Percentiles rank a stretch among this genome's conserved stretches.
phyloP scores from a whole-genome alignment of 2,329 filamentous ascomycete genomes.

The Endoconidiophora laricicola region DNA sequence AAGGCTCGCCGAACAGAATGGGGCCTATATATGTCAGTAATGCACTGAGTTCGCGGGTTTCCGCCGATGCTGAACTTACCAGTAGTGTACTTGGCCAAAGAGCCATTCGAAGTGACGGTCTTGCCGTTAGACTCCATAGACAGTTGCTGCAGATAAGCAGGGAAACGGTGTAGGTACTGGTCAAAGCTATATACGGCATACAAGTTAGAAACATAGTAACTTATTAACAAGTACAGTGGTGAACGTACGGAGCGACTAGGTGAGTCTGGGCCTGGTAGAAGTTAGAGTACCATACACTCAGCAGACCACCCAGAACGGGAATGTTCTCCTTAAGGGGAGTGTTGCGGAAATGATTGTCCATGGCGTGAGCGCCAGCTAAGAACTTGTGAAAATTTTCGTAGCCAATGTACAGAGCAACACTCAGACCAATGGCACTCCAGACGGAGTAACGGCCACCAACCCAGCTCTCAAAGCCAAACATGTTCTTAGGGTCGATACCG shows the following conservation, averaged over 20 bases:
- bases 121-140: constrained; percentile 99
- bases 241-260: constrained; percentile 74
- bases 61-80: constrained; percentile 24
- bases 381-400: constrained; percentile 97
- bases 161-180: constrained; percentile 98
- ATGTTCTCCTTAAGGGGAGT: constrained; percentile 91
- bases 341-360: constrained; percentile 96
- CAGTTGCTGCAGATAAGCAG: constrained; percentile 94
- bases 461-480: constrained; percentile 99
- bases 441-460: constrained; percentile 96
- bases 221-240: not conserved
- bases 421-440: constrained; percentile 95
- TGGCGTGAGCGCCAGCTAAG: constrained; percentile 81
- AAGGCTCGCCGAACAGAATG: constrained; percentile 93
- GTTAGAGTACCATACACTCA: constrained; percentile 98
- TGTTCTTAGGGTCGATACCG: constrained; percentile 96
- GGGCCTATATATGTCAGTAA: constrained; percentile 31
- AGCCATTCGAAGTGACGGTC: constrained; percentile 75
- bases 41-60: not conserved
- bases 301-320: constrained; percentile 72
- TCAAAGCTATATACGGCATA: constrained; percentile 49
- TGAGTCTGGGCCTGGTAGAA: constrained; percentile 98
- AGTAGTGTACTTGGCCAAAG: constrained; percentile 92
- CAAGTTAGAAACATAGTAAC: constrained; percentile 6
- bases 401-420: constrained; percentile 85